Percentiles rank a stretch among this genome's conserved stretches.
These are phyloP conservation scores for Glebionis coronaria DNA, from an alignment of 129 eudicot species.

Conservation along the genomic window DNA sequence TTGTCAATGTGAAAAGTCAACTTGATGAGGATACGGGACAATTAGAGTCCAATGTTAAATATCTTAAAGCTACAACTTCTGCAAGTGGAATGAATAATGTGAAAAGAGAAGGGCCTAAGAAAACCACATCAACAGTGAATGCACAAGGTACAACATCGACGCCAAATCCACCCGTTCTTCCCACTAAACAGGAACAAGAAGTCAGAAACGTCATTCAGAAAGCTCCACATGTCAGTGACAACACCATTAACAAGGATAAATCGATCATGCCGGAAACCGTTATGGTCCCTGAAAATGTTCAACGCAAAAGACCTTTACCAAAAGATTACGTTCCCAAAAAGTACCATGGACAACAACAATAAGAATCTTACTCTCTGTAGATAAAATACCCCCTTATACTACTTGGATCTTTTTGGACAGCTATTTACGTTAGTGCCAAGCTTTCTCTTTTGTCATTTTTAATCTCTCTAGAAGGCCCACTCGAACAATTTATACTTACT, in stretches of 20 bases:
- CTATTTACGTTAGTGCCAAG: too few relatives aligned
- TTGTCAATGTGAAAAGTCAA: conserved; percentile 8
- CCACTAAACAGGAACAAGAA: conserved; percentile 61
- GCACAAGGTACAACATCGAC: conserved; percentile 53
- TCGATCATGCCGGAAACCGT: conserved; percentile 46
- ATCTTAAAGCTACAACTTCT: conserved; percentile 30
- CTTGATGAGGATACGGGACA: neutral
- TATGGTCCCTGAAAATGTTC: conserved; percentile 47
- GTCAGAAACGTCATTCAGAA: conserved; percentile 45
- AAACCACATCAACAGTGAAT: conserved; percentile 35
- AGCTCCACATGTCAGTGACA: conserved; percentile 42
- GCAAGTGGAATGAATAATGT: conserved; percentile 29
- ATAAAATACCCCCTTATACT: too few relatives aligned
- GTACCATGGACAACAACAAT: conserved; percentile 97
- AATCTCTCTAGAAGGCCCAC: too few relatives aligned
- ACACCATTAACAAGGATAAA: conserved; percentile 62
- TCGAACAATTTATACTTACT: too few relatives aligned
- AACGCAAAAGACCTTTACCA: conserved; percentile 43
- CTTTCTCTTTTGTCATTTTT: too few relatives aligned
- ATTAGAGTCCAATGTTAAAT: conserved; percentile 53
- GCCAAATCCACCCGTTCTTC: conserved; percentile 35
- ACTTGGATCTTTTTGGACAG: too few relatives aligned
- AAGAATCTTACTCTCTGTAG: too few relatives aligned
- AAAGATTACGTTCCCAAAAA: conserved; percentile 72
- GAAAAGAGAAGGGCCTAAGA: conserved; percentile 56